Evolutionary conservation across 306 rosid genomes (phyloP), one percentile per base, ranked within the genome.

Genomic region (Lathyrus aphaca): DNA sequence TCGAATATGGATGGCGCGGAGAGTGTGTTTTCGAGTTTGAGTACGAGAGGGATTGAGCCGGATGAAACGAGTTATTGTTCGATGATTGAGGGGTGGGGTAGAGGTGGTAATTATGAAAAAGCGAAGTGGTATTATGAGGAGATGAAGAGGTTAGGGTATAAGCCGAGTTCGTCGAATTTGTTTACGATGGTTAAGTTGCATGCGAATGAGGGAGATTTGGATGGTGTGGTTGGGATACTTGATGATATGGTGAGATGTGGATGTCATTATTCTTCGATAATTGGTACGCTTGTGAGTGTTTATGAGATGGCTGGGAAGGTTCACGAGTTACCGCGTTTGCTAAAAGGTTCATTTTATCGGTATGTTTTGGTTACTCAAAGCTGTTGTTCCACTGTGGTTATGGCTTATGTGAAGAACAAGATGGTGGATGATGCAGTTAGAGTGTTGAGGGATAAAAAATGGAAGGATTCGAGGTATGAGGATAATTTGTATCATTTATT

Each of bases 51-150:
- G 88, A 21, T 42, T 87, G 69, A 86, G 43, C 94, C 94, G 5
- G 92, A 94, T 81, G 98, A 90, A 76, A 87, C 92, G 12, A 90
- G 89, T 78, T 90, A 81, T 69, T 88, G 96, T 2, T 87, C 98
- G 14, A 94, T 94, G 98, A 85, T 90, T 80, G 98, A 94, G 78
- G 98, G 98, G 42, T 94, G 97, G 97, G 98, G 98, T 14, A 90
- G 97, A 64, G 84, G 82, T 27, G 90, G 73, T 38, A 84, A 84
- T 53, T 88, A 85, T 75, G 66, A 74, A 60, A 69, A 81, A 74
- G 89, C 94, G 2, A 73, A 45, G 6, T 29, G 87, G 86, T 85
- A 78, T 66, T 94, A 84, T 35, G 56, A 71, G 42, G 87, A 85
- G 80, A 86, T 90, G 35, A 90, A 80, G 53, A 79, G 68, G 76